Evolutionary conservation across 352 stramenopile species (phyloP).

Genomic region (Pilasporangium apinafurcum): DNA sequence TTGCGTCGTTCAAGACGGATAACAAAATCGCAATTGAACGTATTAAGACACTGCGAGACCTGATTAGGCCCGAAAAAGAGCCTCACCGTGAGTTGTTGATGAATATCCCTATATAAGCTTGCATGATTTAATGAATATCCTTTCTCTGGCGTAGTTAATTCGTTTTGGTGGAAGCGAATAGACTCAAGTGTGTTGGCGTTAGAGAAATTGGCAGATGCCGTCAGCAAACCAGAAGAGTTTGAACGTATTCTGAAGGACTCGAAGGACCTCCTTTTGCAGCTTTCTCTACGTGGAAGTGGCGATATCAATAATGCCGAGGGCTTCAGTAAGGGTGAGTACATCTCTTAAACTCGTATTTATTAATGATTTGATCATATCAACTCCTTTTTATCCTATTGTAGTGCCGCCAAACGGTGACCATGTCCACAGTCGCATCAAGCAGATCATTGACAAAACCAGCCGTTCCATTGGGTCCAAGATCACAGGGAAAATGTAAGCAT

Average conservation of each 20-base stretch:
- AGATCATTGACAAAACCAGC: conserved; percentile 36
- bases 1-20: conserved; percentile 52
- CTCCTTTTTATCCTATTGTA: neutral
- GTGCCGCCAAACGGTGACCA: neutral
- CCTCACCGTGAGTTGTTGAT: neutral
- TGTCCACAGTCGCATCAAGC: conserved; percentile 40
- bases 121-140: neutral
- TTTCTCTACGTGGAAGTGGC: neutral
- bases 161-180: conserved; percentile 52
- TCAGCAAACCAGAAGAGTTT: conserved; percentile 56
- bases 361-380: too few species aligned
- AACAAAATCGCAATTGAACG: conserved; percentile 43
- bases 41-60: conserved; percentile 45
- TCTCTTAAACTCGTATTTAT: neutral
- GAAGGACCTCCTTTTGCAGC: conserved; percentile 34
- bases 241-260: conserved; percentile 45
- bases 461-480: conserved; percentile 34
- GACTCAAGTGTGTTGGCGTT: conserved; percentile 40
- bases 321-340: neutral
- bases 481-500: conserved; percentile 50
- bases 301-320: too few species aligned
- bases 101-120: neutral
- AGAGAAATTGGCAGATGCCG: conserved; percentile 31
- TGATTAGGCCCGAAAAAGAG: conserved; percentile 41
- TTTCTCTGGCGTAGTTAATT: conserved; percentile 1